Evolutionary conservation across 768 basidiomycete species (phyloP).

Genomic region (Leccinum pellstonianum): DNA sequence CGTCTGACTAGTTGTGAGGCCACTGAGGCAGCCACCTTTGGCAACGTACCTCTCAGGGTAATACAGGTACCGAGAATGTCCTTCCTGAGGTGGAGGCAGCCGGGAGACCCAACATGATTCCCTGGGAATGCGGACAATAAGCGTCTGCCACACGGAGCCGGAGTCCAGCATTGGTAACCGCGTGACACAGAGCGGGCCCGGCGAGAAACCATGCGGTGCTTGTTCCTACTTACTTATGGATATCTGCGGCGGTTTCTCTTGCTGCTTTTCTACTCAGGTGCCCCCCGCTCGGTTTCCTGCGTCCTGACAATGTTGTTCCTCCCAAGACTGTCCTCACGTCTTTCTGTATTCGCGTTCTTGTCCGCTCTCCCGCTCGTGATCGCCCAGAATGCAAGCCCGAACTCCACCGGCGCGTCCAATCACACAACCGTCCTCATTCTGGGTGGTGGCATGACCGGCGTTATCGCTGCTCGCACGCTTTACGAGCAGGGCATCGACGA

Average conservation of each 20-base stretch:
- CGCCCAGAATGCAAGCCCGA: conserved; percentile 6
- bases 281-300: neutral
- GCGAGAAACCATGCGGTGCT: neutral
- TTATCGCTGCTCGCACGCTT: conserved; percentile 62
- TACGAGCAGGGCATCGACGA: conserved; percentile 51
- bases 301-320: conserved; percentile 13
- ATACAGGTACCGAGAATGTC: no score
- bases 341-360: conserved; percentile 6
- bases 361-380: neutral
- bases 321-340: neutral
- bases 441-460: conserved; percentile 64
- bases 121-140: neutral
- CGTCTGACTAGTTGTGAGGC: no score
- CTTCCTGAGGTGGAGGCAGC: neutral
- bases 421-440: conserved; percentile 50
- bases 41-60: no score
- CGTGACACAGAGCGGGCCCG: neutral
- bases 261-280: neutral
- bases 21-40: no score
- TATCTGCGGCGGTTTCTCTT: neutral
- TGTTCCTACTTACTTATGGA: neutral
- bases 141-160: neutral
- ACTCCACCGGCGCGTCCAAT: conserved; percentile 4
- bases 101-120: neutral
- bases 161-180: neutral